These are phyloP conservation scores for Neofusicoccum kwambonambiense DNA, from an alignment of 2,329 filamentous ascomycete genomes.

Conservation along the genomic window DNA sequence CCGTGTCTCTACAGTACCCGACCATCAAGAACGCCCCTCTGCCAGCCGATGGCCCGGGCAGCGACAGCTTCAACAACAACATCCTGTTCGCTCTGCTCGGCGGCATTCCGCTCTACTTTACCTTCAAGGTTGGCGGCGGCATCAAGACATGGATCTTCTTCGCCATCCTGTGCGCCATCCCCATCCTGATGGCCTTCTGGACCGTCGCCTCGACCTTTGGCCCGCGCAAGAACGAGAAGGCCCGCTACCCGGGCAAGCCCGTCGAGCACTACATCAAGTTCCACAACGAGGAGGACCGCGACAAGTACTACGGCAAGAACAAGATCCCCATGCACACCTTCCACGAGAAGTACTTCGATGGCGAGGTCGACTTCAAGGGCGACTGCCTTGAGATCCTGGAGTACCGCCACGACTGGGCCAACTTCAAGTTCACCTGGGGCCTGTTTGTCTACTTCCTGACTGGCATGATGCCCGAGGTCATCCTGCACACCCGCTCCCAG, in stretches of 20 bases:
- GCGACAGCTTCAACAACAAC: slow-evolving; percentile 83
- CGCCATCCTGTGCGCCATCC: slow-evolving; percentile 71
- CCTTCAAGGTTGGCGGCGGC: slow-evolving; percentile 81
- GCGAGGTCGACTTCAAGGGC: slow-evolving; percentile 91
- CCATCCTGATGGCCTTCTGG: slow-evolving; percentile 83
- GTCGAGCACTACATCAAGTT: slow-evolving; percentile 90
- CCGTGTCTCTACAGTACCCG: slow-evolving; percentile 61
- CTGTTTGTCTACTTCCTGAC: slow-evolving; percentile 87
- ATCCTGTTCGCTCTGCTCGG: slow-evolving; percentile 69
- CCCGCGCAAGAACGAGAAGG: slow-evolving; percentile 91
- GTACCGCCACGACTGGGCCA: slow-evolving; percentile 96
- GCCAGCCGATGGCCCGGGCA: slow-evolving; percentile 81
- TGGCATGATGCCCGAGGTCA: slow-evolving; percentile 82
- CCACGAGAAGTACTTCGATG: slow-evolving; percentile 96
- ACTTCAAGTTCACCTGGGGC: slow-evolving; percentile 82
- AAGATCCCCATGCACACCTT: slow-evolving; percentile 92
- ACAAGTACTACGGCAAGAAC: slow-evolving; percentile 72
- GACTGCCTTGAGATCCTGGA: slow-evolving; percentile 87
- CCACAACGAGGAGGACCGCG: slow-evolving; percentile 59
- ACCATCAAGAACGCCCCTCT: slow-evolving; percentile 93
- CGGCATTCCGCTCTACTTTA: slow-evolving; percentile 73
- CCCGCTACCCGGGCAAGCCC: slow-evolving; percentile 76
- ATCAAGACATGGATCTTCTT: slow-evolving; percentile 87
- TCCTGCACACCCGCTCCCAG: slow-evolving; percentile 90
- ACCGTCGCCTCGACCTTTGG: slow-evolving; percentile 73